phyloP scores from a whole-genome alignment of 257 asterid genomes.

The Nicotiana otophora region DNA sequence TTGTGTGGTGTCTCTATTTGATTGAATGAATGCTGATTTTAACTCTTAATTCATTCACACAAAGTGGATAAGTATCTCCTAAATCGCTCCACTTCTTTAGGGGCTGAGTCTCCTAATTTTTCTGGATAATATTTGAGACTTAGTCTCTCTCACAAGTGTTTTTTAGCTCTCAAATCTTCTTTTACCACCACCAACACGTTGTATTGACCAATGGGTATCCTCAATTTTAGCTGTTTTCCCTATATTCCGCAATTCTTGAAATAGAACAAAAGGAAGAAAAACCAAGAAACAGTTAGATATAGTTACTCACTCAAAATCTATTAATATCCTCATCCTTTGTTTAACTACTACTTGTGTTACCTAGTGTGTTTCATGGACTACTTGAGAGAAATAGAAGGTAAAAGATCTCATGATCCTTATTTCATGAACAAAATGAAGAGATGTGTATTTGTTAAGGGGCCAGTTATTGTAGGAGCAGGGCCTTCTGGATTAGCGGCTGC shows the following conservation, averaged over 20 bases:
- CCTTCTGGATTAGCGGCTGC: slow-evolving; percentile 84
- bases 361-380: slow-evolving; percentile 22
- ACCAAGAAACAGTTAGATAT: not conserved
- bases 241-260: slow-evolving; percentile 11
- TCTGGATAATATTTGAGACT: slow-evolving; percentile 10
- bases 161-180: not conserved
- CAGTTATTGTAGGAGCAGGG: slow-evolving; percentile 81
- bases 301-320: not conserved
- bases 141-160: slow-evolving; percentile 11
- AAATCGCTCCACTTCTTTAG: slow-evolving; percentile 21
- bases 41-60: slow-evolving; percentile 21
- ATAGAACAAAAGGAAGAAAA: not conserved
- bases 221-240: slow-evolving; percentile 18
- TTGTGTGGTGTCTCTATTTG: slow-evolving; percentile 5
- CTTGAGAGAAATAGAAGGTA: slow-evolving; percentile 51
- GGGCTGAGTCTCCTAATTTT: slow-evolving; percentile 13
- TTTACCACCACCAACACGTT: slow-evolving; percentile 8
- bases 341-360: not conserved
- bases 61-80: slow-evolving; percentile 43
- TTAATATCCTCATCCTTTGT: not conserved
- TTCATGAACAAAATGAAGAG: slow-evolving; percentile 5
- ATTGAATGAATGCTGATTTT: slow-evolving; percentile 40
- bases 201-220: slow-evolving; percentile 21
- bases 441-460: slow-evolving; percentile 44
- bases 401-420: slow-evolving; percentile 48